A percentile compares a stretch with the other conserved stretches of the same genome.
Evolutionary conservation across 441 rosid species (phyloP).

Genomic region (Erodium moschatum): DNA sequence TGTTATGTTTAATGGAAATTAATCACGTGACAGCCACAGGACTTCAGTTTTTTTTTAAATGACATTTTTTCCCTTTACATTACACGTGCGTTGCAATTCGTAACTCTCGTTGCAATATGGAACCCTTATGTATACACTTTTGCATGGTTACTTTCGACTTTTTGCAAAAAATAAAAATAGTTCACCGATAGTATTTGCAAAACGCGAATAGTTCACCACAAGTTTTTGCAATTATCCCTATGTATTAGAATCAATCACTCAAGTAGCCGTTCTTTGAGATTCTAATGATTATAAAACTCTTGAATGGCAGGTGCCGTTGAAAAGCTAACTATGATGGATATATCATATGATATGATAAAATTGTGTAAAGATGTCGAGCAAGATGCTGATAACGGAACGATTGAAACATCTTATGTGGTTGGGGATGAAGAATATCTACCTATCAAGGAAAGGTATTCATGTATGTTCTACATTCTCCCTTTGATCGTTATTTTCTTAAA

Average conservation of each 20-base stretch:
- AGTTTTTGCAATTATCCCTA: too few relatives aligned
- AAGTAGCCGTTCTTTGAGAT: background rate
- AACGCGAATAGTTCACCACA: too few relatives aligned
- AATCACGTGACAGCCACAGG: too few relatives aligned
- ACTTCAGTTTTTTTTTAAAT: too few relatives aligned
- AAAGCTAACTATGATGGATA: slow-evolving; percentile 88
- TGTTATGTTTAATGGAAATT: too few relatives aligned
- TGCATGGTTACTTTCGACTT: too few relatives aligned
- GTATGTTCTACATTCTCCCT: background rate
- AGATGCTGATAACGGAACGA: slow-evolving; percentile 27
- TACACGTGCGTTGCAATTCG: too few relatives aligned
- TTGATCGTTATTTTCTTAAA: background rate
- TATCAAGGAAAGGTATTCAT: slow-evolving; percentile 57
- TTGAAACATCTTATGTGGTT: slow-evolving; percentile 60
- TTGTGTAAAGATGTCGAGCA: slow-evolving; percentile 45
- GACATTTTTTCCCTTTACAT: too few relatives aligned
- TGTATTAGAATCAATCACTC: background rate
- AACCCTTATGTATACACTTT: too few relatives aligned
- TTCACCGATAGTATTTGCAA: too few relatives aligned
- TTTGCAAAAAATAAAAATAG: too few relatives aligned
- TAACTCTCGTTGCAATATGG: too few relatives aligned
- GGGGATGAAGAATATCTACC: slow-evolving; percentile 96
- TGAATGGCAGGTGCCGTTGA: slow-evolving; percentile 60
- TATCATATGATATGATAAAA: slow-evolving; percentile 76
- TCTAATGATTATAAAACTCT: slow-evolving; percentile 4